Evolutionary conservation across 129 eudicot species (phyloP).

Genomic region (Pseudognaphalium luteoalbum): DNA sequence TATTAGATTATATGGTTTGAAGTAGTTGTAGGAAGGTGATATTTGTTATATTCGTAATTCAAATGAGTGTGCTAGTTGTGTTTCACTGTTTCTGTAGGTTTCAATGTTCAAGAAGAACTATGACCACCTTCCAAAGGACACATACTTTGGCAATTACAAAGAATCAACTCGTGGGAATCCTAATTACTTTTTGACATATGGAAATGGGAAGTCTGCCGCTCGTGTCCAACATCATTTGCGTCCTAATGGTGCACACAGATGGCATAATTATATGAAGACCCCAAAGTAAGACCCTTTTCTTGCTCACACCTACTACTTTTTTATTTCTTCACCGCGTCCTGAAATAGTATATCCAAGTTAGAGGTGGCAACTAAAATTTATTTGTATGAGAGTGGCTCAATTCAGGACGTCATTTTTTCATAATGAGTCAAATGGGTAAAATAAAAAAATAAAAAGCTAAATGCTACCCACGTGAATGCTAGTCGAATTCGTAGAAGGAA

Average conservation of each 20-base stretch:
- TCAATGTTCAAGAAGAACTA: constrained; percentile 97
- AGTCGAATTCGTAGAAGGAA: no score
- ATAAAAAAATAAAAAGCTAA: no score
- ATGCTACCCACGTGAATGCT: no score
- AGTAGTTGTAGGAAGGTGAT: background rate
- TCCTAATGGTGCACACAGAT: constrained; percentile 97
- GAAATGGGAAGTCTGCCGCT: constrained; percentile 94
- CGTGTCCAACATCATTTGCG: constrained; percentile 89
- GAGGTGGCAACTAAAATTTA: background rate
- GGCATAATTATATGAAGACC: constrained; percentile 91
- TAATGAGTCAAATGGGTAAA: background rate
- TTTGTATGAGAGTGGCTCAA: background rate
- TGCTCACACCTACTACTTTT: background rate
- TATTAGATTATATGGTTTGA: constrained; percentile 10
- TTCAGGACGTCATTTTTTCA: background rate
- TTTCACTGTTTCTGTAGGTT: constrained; percentile 44
- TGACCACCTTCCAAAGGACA: constrained; percentile 87
- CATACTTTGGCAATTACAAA: constrained; percentile 81
- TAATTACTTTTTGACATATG: constrained; percentile 91
- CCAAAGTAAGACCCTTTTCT: constrained; percentile 50
- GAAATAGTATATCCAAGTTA: constrained; percentile 1
- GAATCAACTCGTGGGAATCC: constrained; percentile 96
- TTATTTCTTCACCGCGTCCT: background rate
- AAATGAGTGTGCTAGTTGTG: constrained; percentile 3
- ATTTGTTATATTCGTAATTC: background rate